Evolutionary conservation across 2,329 filamentous ascomycete genomes (phyloP), one percentile per base, ranked within the genome.

Genomic region (Lachnellula willkommii): DNA sequence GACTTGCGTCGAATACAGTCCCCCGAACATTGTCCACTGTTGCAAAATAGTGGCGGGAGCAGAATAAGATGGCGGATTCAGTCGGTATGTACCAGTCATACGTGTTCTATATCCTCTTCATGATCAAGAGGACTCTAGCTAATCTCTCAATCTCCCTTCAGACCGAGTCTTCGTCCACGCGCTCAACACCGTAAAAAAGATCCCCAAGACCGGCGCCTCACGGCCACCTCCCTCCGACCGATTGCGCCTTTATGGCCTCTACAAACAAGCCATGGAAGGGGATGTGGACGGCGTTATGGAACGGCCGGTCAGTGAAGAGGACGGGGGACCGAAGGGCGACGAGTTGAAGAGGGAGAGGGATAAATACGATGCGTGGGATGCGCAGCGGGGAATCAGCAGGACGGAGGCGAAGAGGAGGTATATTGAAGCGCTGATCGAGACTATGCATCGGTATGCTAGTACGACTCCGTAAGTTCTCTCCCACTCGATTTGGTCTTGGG

Each of bases 181-280:
- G 63, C 88, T 99, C 73, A 96, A 96, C 76, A 97, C 94, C 24
- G 93, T 99, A 68, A 96, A 96, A 75, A 95, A 95, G 75, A 95
- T 99, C 66, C 89, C 89, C 65, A 93, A 94, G 69, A 96, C 92
- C 17, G 93, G 94, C 61, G 90, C 90, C 52, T 85, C 90, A 60
- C 88, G 94, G 60, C 94, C 94, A 47, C 94, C 94, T 48, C 83
- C 91, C 2, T 78, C 81, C 59, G 92, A 95, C 69, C 87, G 94
- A 56, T 79, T 99, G 65, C 88, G 89, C 56, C 87, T 99, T 60
- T 99, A 99, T 86, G 94, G 94, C 62, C 81, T 99, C 63, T 99
- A 99, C 77, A 99, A 99, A 72, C 94, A 99, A 74, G 91, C 91
- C 60, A 97, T 97, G 94, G 92, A 99, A 77, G 94, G 94, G 49